Evolutionary conservation across 345 rosid genomes (phyloP), one percentile per base, ranked within the genome.

Genomic region (Eucalyptus marginata): DNA sequence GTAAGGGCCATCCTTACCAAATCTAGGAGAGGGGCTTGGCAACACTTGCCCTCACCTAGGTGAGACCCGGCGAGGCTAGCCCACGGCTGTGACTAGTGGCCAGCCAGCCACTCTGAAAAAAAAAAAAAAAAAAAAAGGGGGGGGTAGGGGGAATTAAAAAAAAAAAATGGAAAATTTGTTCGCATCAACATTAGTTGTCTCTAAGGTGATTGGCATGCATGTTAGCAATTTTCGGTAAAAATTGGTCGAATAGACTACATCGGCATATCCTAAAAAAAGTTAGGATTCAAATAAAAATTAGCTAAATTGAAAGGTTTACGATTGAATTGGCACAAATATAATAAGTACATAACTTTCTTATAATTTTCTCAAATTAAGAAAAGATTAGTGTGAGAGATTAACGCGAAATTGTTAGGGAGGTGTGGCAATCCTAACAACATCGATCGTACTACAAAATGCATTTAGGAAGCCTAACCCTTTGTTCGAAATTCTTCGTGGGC

Each of bases 31-130:
- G 10, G 58, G 58, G 25, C 58, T 52, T 20, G 4, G 10, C 25
- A 52, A 8, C 25, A 8, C 10, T 52, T 1, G 5, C 5, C 58
- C 58, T 52, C 0, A 0, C 58, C 58, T 20, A 20, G 25, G 58
- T 2, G 4, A 18, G 58, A 9, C 58, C 2, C 0, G 5, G 10
- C 4, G 4, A 20, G 58, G 4, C 58, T 20, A 20, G 25, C 25
- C 25, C 25, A 2, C 1, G 0, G 1, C 2, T 18, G 2, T 52
- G 58, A 2, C 9, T 52, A 20, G 4, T 52, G 58, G 24, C 2
- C 2, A 1, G 2, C 1, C 0, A 1, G 5, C 58, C 58, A 20
- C 58, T 52, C 0, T 0, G 0, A 9, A 46, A 46, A 9, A 46
- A 46, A 46, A 18, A 36, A 36, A 36, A 36, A 36, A 36, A 36